Evolutionary conservation across 768 basidiomycete species (phyloP).

Genomic region (Ramaria rubella): DNA sequence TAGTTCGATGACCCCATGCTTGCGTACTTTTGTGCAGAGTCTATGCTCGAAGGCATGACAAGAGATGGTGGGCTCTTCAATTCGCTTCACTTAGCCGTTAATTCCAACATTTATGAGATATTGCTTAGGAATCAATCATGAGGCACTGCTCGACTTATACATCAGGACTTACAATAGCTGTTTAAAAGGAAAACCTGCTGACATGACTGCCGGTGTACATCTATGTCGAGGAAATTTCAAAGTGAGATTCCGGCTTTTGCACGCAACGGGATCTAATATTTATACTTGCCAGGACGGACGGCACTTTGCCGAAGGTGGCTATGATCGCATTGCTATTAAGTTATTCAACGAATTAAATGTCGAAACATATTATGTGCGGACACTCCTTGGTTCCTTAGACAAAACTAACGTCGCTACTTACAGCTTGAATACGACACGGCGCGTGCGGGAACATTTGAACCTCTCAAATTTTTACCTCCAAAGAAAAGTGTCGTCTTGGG

Average conservation of each 20-base stretch:
- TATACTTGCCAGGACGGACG: conserved; percentile 22
- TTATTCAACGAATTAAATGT: conserved; percentile 55
- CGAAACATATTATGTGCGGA: conserved; percentile 39
- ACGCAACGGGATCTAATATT: background rate
- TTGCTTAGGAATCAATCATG: conserved; percentile 40
- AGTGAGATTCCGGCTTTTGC: background rate
- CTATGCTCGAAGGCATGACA: conserved; percentile 50
- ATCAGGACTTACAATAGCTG: conserved; percentile 49
- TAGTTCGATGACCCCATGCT: conserved; percentile 43
- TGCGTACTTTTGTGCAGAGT: conserved; percentile 60
- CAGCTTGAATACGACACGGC: conserved; percentile 62
- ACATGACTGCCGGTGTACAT: conserved; percentile 51
- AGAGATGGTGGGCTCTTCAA: conserved; percentile 33
- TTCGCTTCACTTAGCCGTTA: background rate
- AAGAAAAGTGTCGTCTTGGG: conserved; percentile 38
- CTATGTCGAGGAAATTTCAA: conserved; percentile 44
- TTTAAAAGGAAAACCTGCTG: conserved; percentile 44
- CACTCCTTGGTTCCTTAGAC: background rate
- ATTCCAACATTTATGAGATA: background rate
- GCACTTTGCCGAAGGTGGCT: conserved; percentile 52
- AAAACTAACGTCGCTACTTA: background rate
- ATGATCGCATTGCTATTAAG: conserved; percentile 25
- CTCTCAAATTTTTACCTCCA: conserved; percentile 25
- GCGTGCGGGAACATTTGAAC: conserved; percentile 45
- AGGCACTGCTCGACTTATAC: conserved; percentile 57